Percentiles rank a stretch among this genome's conserved stretches.
Evolutionary conservation across 495 filamentous ascomycete genomes (phyloP).

Genomic region (Penicillium nucicola): DNA sequence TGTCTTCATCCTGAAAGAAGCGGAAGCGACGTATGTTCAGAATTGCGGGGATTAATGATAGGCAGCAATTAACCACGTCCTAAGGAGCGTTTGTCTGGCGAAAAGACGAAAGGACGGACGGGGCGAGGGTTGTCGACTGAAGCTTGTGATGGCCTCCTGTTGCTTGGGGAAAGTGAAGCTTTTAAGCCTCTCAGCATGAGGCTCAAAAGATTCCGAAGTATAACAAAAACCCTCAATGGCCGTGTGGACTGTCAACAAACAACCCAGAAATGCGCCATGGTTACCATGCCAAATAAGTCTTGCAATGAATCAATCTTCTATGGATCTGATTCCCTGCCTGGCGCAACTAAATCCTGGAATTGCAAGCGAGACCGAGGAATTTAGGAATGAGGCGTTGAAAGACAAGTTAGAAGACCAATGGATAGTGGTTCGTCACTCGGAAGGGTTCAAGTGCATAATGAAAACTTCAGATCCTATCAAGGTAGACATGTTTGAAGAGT

Average conservation of each 20-base stretch:
- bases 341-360: too few species aligned
- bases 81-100: neutral
- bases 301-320: too few species aligned
- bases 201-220: too few species aligned
- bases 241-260: neutral
- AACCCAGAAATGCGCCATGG: neutral
- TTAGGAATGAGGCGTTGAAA: neutral
- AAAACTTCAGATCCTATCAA: too few species aligned
- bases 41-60: constrained; percentile 17
- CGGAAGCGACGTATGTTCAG: neutral
- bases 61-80: constrained; percentile 8
- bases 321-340: too few species aligned
- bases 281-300: neutral
- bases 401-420: too few species aligned
- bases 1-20: constrained; percentile 21
- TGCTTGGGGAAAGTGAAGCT: neutral
- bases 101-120: constrained; percentile 1
- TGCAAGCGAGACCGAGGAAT: neutral
- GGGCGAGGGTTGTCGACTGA: constrained; percentile 12
- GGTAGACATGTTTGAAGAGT: too few species aligned
- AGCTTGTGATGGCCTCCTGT: neutral
- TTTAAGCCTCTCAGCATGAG: neutral
- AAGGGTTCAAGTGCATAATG: too few species aligned
- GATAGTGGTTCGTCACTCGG: too few species aligned
- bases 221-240: neutral